Conservation (phyloP, 1,139 yeast species). For the Debaryomyces singareniensis region DNA sequence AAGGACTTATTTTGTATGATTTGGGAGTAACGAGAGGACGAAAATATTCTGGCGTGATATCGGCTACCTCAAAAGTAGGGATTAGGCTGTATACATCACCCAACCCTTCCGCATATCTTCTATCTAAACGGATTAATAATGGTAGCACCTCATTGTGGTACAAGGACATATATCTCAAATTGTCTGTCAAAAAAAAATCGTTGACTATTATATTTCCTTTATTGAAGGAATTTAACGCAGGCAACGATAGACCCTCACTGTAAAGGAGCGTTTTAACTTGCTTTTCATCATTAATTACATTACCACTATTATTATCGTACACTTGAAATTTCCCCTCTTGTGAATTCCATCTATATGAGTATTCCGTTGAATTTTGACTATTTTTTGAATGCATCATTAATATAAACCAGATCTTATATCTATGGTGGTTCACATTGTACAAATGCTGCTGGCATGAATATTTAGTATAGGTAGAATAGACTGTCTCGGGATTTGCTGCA, state of each 20-base stretch:
- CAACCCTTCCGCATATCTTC: slow-evolving; percentile 24
- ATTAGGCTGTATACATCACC: slow-evolving; percentile 25
- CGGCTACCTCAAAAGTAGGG: slow-evolving; percentile 30
- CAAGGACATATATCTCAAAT: slow-evolving; percentile 30
- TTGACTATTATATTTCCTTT: slow-evolving; percentile 31
- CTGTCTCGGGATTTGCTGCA: slow-evolving; percentile 35
- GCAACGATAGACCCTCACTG: slow-evolving; percentile 27
- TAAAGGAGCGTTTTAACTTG: slow-evolving; percentile 28
- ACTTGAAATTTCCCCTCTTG: slow-evolving; percentile 31
- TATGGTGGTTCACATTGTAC: slow-evolving; percentile 29
- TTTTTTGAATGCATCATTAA: slow-evolving; percentile 26
- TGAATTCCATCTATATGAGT: slow-evolving; percentile 34
- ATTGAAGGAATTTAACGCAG: slow-evolving; percentile 23
- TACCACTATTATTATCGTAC: slow-evolving; percentile 19
- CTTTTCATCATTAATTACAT: slow-evolving; percentile 24
- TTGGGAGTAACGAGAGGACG: slow-evolving; percentile 22
- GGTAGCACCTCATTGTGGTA: slow-evolving; percentile 37
- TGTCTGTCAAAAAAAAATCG: slow-evolving; percentile 33
- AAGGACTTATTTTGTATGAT: slow-evolving; percentile 7
- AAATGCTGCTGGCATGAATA: slow-evolving; percentile 38
- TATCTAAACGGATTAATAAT: slow-evolving; percentile 23
- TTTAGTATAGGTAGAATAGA: slow-evolving; percentile 37
- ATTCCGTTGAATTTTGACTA: slow-evolving; percentile 14
- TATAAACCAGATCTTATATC: slow-evolving; percentile 32
- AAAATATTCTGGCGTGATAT: slow-evolving; percentile 23